Conservation (phyloP, 2,329 filamentous ascomycete species). For the Drechslerella coelobrocha region DNA sequence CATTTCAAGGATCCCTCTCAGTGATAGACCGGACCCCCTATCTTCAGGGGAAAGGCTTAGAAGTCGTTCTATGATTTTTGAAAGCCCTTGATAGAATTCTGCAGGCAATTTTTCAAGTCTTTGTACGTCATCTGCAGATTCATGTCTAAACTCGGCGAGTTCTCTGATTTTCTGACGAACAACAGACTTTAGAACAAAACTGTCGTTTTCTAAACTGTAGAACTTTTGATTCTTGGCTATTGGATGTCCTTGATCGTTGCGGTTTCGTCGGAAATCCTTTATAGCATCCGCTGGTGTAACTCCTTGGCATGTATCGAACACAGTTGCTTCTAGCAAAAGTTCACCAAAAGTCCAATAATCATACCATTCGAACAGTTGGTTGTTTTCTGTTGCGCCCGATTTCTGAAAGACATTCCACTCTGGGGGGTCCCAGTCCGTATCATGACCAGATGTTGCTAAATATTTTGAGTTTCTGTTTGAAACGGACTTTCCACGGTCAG, state of each 20-base stretch:
- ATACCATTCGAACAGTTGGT: not conserved
- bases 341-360: conserved; percentile 18
- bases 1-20: not conserved
- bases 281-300: not conserved
- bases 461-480: not conserved
- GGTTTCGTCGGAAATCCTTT: not conserved
- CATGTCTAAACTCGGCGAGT: not conserved
- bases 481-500: no score
- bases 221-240: not conserved
- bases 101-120: not conserved
- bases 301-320: conserved; percentile 7
- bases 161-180: not conserved
- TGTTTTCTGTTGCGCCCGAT: not conserved
- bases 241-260: not conserved
- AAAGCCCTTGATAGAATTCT: conserved; percentile 3
- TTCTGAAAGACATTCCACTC: not conserved
- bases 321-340: conserved; percentile 11
- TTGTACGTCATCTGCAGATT: not conserved
- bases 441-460: not conserved
- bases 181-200: not conserved
- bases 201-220: not conserved
- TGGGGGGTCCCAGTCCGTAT: conserved; percentile 8
- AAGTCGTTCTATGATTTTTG: not conserved
- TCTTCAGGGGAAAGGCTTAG: conserved; percentile 5
- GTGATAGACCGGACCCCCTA: not conserved